These are phyloP conservation scores for Phaseolus coccineus DNA, from an alignment of 331 rosid genomes.

Conservation along the genomic window DNA sequence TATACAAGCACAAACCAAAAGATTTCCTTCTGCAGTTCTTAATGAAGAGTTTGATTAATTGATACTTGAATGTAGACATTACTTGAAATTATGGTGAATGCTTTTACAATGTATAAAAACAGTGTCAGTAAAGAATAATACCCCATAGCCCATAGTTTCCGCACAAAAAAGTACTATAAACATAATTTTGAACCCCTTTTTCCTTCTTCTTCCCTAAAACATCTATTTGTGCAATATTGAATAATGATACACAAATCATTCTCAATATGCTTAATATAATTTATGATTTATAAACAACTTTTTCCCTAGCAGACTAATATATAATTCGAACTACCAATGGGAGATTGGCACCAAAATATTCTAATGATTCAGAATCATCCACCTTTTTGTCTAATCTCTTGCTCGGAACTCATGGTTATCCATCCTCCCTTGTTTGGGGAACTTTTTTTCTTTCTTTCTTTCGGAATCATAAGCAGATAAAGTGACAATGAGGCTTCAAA, in stretches of 20 bases:
- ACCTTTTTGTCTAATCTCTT: neutral
- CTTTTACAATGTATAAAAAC: too few relatives aligned
- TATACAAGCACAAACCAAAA: too few relatives aligned
- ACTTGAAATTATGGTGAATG: too few relatives aligned
- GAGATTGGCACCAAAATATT: slow-evolving; percentile 6
- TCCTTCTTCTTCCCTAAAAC: neutral
- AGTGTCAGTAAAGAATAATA: too few relatives aligned
- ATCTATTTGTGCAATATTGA: neutral
- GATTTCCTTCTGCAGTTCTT: too few relatives aligned
- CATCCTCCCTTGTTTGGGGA: neutral
- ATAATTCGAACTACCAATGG: slow-evolving; percentile 7
- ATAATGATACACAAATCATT: neutral
- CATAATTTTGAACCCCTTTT: too few relatives aligned
- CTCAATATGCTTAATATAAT: neutral
- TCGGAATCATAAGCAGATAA: slow-evolving; percentile 37
- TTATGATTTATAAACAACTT: neutral
- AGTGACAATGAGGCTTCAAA: slow-evolving; percentile 33
- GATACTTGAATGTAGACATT: too few relatives aligned
- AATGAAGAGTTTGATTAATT: too few relatives aligned
- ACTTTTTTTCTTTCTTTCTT: neutral
- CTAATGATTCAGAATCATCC: slow-evolving; percentile 38
- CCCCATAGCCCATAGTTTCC: too few relatives aligned
- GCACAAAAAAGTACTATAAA: too few relatives aligned
- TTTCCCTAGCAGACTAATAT: neutral
- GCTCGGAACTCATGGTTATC: neutral